Percentiles rank a stretch among this genome's conserved stretches.
Conservation (phyloP, 495 filamentous ascomycete species). For the Wilcoxina mikolae region DNA sequence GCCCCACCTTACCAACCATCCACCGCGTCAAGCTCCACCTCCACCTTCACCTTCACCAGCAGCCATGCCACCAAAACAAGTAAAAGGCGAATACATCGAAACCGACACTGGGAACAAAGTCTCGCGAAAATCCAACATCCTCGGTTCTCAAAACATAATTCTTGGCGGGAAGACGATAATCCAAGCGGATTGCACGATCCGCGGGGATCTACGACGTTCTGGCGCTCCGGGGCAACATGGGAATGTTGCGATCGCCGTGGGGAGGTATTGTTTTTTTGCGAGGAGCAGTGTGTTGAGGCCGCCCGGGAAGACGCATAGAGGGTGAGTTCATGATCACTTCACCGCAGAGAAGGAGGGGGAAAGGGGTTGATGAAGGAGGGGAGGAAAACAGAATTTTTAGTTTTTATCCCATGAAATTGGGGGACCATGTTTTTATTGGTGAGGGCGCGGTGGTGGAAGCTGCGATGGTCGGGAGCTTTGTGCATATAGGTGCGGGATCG, state of each 20-base stretch:
- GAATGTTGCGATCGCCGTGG: conserved; percentile 67
- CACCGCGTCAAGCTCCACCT: background rate
- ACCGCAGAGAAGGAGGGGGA: background rate
- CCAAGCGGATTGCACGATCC: conserved; percentile 76
- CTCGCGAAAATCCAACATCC: conserved; percentile 71
- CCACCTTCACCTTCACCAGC: background rate
- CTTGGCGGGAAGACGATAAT: conserved; percentile 92
- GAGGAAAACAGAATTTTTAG: conserved; percentile 40
- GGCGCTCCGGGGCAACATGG: conserved; percentile 23
- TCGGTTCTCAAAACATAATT: conserved; percentile 94
- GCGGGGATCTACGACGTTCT: conserved; percentile 68
- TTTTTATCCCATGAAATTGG: conserved; percentile 77
- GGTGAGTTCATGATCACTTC: conserved; percentile 30
- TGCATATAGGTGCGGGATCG: conserved; percentile 58
- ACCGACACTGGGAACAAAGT: conserved; percentile 99
- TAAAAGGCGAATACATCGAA: conserved; percentile 87
- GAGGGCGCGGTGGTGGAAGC: conserved; percentile 59
- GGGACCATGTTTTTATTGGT: conserved; percentile 82
- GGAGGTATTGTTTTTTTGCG: conserved; percentile 73
- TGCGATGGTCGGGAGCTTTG: conserved; percentile 63
- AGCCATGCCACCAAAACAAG: conserved; percentile 57
- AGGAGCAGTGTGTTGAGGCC: conserved; percentile 59
- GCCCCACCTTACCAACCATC: too few relatives aligned
- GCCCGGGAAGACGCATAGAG: conserved; percentile 56
- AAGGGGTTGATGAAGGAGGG: background rate